Conservation (phyloP, 1,284 basidiomycete genomes). For the Microbotryum intermedium region DNA sequence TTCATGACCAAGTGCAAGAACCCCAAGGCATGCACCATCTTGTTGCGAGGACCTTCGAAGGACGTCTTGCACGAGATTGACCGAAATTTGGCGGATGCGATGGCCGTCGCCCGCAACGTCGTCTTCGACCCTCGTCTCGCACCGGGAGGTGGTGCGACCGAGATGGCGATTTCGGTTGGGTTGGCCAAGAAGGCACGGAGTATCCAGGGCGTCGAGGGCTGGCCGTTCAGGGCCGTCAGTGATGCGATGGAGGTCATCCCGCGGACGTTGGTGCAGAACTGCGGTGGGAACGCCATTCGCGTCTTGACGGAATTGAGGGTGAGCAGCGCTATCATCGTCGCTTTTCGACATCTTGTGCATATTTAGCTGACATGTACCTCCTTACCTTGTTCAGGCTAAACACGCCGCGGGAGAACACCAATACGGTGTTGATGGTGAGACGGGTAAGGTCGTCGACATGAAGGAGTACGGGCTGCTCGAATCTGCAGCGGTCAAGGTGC, state of each 20-base stretch:
- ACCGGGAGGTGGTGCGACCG: slow-evolving; percentile 92
- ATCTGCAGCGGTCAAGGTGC: slow-evolving; percentile 92
- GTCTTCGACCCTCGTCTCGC: slow-evolving; percentile 88
- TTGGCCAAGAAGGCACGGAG: slow-evolving; percentile 73
- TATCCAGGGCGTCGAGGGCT: slow-evolving; percentile 75
- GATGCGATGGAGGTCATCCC: slow-evolving; percentile 98
- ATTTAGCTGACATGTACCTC: slow-evolving; percentile 7
- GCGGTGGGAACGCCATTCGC: slow-evolving; percentile 88
- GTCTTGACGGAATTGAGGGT: slow-evolving; percentile 82
- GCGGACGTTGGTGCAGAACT: slow-evolving; percentile 88
- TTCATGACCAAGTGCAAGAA: slow-evolving; percentile 84
- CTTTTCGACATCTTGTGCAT: background rate
- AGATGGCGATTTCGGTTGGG: slow-evolving; percentile 92
- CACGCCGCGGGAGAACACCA: slow-evolving; percentile 84
- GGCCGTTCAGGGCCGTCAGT: slow-evolving; percentile 83
- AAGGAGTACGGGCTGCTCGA: slow-evolving; percentile 88
- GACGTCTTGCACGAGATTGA: slow-evolving; percentile 98
- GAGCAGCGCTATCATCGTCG: slow-evolving; percentile 38
- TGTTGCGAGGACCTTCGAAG: slow-evolving; percentile 96
- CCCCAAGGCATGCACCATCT: slow-evolving; percentile 97
- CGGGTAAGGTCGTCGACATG: slow-evolving; percentile 93
- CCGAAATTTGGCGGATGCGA: slow-evolving; percentile 92
- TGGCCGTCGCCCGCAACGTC: slow-evolving; percentile 93
- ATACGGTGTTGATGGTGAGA: slow-evolving; percentile 91
- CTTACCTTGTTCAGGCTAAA: slow-evolving; percentile 57